A percentile compares a stretch with the other conserved stretches of the same genome.
Conservation (phyloP, 148 eudicot genomes). For the Vaccinium darrowii region DNA sequence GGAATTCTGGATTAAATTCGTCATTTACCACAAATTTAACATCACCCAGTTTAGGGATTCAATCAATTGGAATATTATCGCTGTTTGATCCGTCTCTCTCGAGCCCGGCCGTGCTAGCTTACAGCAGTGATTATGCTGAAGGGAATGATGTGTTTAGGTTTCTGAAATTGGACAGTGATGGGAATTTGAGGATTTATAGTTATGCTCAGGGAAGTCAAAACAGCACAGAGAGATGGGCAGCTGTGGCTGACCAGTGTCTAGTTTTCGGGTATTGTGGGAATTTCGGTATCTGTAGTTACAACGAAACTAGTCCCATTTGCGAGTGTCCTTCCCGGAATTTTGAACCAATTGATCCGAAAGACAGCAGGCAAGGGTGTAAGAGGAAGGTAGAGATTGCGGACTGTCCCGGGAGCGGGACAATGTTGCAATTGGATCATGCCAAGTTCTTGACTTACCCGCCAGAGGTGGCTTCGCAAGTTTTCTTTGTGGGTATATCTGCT, state of each 20-base stretch:
- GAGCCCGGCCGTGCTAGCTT: constrained; percentile 33
- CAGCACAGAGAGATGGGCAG: constrained; percentile 53
- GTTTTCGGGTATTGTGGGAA: constrained; percentile 93
- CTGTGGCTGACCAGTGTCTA: constrained; percentile 70
- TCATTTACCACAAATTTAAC: constrained; percentile 34
- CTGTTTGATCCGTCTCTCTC: constrained; percentile 41
- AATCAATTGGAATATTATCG: constrained; percentile 45
- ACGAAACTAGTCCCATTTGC: constrained; percentile 65
- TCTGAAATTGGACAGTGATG: constrained; percentile 65
- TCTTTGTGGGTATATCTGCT: constrained; percentile 39
- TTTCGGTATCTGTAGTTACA: constrained; percentile 85
- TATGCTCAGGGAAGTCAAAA: constrained; percentile 34
- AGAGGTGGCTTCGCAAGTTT: constrained; percentile 37
- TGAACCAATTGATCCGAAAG: constrained; percentile 46
- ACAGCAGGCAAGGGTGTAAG: constrained; percentile 65
- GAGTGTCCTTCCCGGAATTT: constrained; percentile 83
- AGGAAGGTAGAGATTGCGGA: constrained; percentile 54
- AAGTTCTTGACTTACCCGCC: constrained; percentile 64
- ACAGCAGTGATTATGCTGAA: constrained; percentile 73
- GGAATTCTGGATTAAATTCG: constrained; percentile 56
- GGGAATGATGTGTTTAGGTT: constrained; percentile 46
- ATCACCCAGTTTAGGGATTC: constrained; percentile 48
- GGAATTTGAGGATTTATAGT: constrained; percentile 79
- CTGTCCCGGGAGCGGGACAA: constrained; percentile 46
- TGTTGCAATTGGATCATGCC: constrained; percentile 62